Evolutionary conservation across 305 asterid species (phyloP), one percentile per base, ranked within the genome.

Genomic region (Solanum hybrid): DNA sequence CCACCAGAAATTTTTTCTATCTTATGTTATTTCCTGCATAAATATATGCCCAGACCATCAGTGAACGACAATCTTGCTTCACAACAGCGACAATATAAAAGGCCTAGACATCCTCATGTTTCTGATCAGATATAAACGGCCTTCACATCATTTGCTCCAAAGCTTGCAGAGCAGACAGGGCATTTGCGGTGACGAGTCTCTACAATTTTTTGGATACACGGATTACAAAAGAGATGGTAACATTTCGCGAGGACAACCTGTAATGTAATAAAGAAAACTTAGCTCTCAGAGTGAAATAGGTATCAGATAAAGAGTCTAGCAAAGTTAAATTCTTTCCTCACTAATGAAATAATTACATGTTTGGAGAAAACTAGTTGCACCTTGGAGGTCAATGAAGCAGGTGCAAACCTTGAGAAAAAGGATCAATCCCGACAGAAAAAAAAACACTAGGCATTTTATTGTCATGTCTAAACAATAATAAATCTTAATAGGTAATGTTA

Each of bases 181-280:
- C 99, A 98, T 93, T 94, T 98, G 92, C 99, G 99, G 51, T 94
- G 98, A 66, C 99, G 98, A 1, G 94, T 87, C 88, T 95, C 98
- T 80, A 95, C 91, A 42, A 96, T 88, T 90, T 92, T 94, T 91
- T 95, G 98, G 82, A 98, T 90, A 89, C 99, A 98, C 77, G 97
- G 95, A 92, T 94, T 94, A 94, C 99, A 98, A 91, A 96, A 97
- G 16, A 98, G 96, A 95, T 98, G 99, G 93, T 92, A 98, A 94
- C 99, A 98, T 94, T 96, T 98, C 88, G 96, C 93, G 90, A 98
- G 95, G 34, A 96, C 99, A 90, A 98, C 99, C 99, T 98, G 98
- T 56, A 90, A 90, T 82, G 82, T 56, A n/a, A 79, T 87, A 92
- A 38, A 46, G 69, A 31, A 42, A 36, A 10, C 36, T 86, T 87